These are phyloP conservation scores for Nannizziopsis arthrosporioides DNA, from an alignment of 2,329 filamentous ascomycete genomes.

Conservation along the genomic window DNA sequence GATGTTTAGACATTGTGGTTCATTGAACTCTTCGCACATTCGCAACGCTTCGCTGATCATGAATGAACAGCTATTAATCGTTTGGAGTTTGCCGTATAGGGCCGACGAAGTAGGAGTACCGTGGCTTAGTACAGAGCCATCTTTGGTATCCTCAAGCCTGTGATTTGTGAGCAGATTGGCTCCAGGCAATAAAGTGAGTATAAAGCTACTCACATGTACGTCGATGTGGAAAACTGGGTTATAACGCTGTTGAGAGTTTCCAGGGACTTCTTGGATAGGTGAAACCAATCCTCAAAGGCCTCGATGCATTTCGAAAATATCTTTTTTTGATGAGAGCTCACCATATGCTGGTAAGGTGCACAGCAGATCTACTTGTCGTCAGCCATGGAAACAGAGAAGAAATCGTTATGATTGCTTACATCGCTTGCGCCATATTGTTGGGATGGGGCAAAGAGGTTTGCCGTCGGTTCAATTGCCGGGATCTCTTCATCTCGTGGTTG, in stretches of 20 bases:
- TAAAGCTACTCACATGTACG: neutral
- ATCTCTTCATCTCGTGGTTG: neutral
- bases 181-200: neutral
- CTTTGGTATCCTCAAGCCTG: constrained; percentile 32
- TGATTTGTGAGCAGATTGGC: neutral
- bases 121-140: constrained; percentile 26
- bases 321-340: neutral
- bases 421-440: neutral
- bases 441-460: neutral
- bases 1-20: neutral
- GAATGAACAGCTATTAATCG: constrained; percentile 30
- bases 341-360: constrained; percentile 3
- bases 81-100: constrained; percentile 28
- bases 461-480: neutral
- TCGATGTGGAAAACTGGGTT: neutral
- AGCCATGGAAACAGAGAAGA: neutral
- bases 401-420: neutral
- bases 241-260: neutral
- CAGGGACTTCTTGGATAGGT: neutral
- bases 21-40: neutral
- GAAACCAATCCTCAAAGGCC: neutral
- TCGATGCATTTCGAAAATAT: constrained; percentile 1
- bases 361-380: neutral
- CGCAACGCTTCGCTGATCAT: neutral
- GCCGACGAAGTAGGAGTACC: constrained; percentile 27